These are phyloP conservation scores for Penicillium coffeae DNA, from an alignment of 495 filamentous ascomycete genomes.

Conservation along the genomic window DNA sequence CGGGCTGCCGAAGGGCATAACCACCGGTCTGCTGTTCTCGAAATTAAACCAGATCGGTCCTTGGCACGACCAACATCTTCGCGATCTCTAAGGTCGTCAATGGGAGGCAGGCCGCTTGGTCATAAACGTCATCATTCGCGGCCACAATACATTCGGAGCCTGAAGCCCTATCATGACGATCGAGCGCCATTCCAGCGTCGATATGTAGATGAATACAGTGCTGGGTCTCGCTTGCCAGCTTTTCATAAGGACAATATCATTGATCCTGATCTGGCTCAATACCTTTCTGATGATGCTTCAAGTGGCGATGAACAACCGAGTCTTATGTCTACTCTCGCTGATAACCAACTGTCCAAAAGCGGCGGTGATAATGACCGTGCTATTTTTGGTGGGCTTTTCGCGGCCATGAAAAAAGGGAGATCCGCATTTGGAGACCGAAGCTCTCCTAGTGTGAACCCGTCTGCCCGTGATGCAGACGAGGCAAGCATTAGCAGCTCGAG, in stretches of 20 bases:
- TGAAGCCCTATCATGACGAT: conserved; percentile 63
- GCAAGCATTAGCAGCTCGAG: conserved; percentile 56
- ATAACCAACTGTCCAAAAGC: conserved; percentile 44
- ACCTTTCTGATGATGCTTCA: conserved; percentile 90
- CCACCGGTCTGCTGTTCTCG: conserved; percentile 80
- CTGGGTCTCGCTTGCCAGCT: conserved; percentile 69
- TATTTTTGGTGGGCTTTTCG: conserved; percentile 52
- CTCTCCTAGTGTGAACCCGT: conserved; percentile 56
- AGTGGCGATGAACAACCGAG: conserved; percentile 90
- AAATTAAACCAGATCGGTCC: conserved; percentile 72
- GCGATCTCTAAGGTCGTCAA: conserved; percentile 78
- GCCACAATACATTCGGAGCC: conserved; percentile 65
- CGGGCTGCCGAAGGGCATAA: conserved; percentile 78
- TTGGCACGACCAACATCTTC: conserved; percentile 84
- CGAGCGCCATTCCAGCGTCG: conserved; percentile 87
- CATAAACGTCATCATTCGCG: conserved; percentile 83
- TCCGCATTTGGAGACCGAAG: conserved; percentile 70
- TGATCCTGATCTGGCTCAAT: conserved; percentile 91
- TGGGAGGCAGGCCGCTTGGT: conserved; percentile 61
- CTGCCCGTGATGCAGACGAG: conserved; percentile 58
- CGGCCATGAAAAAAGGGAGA: conserved; percentile 67
- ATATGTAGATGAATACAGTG: conserved; percentile 56
- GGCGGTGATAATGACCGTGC: conserved; percentile 52
- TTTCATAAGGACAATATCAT: conserved; percentile 99
- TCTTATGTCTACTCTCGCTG: conserved; percentile 70